phyloP scores from a whole-genome alignment of 2,329 filamentous ascomycete genomes.

The Aspergillus glaucus region DNA sequence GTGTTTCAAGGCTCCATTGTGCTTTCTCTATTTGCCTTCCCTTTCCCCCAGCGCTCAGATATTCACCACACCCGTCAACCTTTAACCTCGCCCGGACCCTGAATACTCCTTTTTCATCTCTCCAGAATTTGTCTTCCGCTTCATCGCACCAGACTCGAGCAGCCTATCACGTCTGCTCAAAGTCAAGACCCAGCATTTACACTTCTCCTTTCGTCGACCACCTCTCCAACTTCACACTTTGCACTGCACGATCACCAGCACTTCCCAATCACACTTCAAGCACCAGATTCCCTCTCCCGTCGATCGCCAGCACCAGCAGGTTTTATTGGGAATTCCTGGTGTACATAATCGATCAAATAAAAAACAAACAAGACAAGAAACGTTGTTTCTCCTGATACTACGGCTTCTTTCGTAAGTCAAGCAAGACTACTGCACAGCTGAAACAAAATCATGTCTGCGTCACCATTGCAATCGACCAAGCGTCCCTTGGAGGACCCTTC shows the following conservation, averaged over 20 bases:
- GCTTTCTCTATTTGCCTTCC: conserved; percentile 13
- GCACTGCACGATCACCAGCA: conserved; percentile 26
- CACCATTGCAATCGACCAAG: conserved; percentile 56
- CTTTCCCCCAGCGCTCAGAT: conserved; percentile 8
- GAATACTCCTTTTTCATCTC: conserved; percentile 16
- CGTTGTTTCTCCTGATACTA: conserved; percentile 38
- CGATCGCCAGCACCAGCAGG: conserved; percentile 67
- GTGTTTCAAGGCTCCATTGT: conserved; percentile 12
- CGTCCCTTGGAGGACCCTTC: conserved; percentile 95
- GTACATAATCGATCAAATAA: conserved; percentile 61
- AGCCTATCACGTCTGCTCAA: conserved; percentile 6
- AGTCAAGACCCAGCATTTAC: conserved; percentile 22
- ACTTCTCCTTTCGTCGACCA: conserved; percentile 21
- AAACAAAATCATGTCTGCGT: conserved; percentile 63
- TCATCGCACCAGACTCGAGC: conserved; percentile 17
- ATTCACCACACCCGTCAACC: conserved; percentile 12
- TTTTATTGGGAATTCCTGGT: conserved; percentile 87
- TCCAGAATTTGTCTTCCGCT: conserved; percentile 16
- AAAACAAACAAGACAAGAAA: conserved; percentile 52
- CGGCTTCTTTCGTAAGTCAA: conserved; percentile 43
- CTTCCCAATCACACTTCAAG: conserved; percentile 24
- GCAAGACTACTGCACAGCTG: conserved; percentile 21
- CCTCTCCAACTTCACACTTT: conserved; percentile 32
- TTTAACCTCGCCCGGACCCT: conserved; percentile 16
- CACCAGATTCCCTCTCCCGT: conserved; percentile 35